Evolutionary conservation across 2,329 filamentous ascomycete genomes (phyloP).

Genomic region (Colletotrichum noveboracense): DNA sequence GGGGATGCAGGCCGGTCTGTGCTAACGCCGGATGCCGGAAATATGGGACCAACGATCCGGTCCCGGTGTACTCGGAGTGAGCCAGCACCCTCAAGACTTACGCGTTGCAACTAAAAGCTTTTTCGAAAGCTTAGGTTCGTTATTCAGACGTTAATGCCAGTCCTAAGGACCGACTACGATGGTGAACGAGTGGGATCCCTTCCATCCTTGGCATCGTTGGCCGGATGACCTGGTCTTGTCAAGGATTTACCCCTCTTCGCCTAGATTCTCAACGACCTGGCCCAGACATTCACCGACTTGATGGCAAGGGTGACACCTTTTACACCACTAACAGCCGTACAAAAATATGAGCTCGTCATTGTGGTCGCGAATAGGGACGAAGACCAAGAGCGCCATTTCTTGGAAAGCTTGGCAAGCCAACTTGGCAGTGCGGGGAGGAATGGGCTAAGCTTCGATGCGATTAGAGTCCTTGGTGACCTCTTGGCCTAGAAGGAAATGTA

Average conservation of each 20-base stretch:
- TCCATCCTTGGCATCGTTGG: not conserved
- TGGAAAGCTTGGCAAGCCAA: not conserved
- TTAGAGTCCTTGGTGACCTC: not conserved
- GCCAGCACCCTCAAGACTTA: not conserved
- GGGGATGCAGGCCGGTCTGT: not conserved
- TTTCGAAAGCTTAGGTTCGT: rapidly evolving
- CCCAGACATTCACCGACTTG: not conserved
- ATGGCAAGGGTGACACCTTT: not conserved
- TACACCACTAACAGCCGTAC: not conserved
- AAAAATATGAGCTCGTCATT: not conserved
- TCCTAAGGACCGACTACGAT: not conserved
- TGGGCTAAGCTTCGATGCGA: not conserved
- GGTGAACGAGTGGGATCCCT: not conserved
- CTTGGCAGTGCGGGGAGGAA: not conserved
- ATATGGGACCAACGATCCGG: rapidly evolving
- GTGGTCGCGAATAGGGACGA: not conserved
- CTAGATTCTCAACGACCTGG: not conserved
- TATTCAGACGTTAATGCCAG: not conserved
- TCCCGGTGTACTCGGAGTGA: not conserved
- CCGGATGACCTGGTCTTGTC: not conserved
- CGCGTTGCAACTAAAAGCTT: not conserved
- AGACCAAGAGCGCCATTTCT: not conserved
- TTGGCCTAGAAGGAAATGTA: not conserved
- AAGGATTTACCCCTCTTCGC: not conserved
- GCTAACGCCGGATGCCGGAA: not conserved